Base-by-base conservation (phyloP, 495 filamentous ascomycete species). In the Lasiosphaeria miniovina region DNA sequence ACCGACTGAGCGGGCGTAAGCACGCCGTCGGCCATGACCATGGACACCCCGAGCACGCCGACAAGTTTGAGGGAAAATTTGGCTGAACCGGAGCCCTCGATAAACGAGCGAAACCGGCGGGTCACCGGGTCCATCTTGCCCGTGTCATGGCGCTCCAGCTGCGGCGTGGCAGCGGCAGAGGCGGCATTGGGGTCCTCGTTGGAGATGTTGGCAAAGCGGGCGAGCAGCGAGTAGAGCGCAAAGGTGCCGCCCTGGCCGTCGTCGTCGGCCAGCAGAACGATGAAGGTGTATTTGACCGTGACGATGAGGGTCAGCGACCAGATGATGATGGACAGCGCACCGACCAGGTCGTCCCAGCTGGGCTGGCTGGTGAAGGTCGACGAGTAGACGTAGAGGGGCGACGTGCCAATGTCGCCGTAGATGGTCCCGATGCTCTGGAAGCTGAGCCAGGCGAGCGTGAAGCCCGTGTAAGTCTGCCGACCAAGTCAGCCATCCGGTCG, bases 361-460 rank as follows among this genome's bases (percentile, higher is more conserved):
- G 88, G 88, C 12, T 77, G 68, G 8, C 69, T 72, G 49, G 77
- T 74, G 68, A 90, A 90, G 3, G 86, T 90, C 31, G 87, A 88
- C 12, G 86, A 89, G 67, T 72, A 90, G 54, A 89, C 87, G 62
- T 90, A 90, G 24, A 90, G 80, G 12, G 87, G 88, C 54, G 49
- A 86, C 15, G 87, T 90, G 43, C 87, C 87, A 63, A 90, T 90
- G 65, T 91, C 88, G 31, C 88, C 88, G 67, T 90, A 90, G 45
- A 90, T 90, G 48, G 86, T 84, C 49, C 88, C 88, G 53, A 82
- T 80, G 4, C 82, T 85, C 69, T 89, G 86, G 65, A 65, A 69
- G 52, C 51, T 50, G 4, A 65, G 58, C 64, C 67, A 64, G 9
- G 54, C 33, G 15, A 68, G 60, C 33, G 57, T 40, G 56, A 62